A percentile compares a stretch with the other conserved stretches of the same genome.
phyloP scores from a whole-genome alignment of 805 yeast species.

The Suhomyces pyralidae region DNA sequence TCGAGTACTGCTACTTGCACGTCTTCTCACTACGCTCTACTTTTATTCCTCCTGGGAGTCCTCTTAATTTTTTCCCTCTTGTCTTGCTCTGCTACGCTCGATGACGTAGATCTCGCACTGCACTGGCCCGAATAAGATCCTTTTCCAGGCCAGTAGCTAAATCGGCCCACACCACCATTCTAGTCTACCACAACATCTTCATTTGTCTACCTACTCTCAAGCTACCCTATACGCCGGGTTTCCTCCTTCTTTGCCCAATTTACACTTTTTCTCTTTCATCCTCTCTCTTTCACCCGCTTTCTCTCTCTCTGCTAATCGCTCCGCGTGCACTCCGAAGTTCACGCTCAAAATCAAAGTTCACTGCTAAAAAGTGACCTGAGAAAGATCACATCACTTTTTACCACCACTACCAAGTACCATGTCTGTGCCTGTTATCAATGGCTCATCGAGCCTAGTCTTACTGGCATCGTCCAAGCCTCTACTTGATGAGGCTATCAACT shows the following conservation, averaged over 20 bases:
- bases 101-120: conserved; percentile 1
- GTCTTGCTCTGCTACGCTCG: not conserved
- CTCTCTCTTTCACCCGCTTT: not conserved
- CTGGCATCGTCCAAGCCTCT: conserved; percentile 49
- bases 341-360: not conserved
- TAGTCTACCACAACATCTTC: not conserved
- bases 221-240: too few species aligned
- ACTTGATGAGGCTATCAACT: conserved; percentile 47
- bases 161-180: not conserved
- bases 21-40: not conserved
- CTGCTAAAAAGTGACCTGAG: not conserved
- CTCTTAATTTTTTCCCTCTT: not conserved
- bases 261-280: too few species aligned
- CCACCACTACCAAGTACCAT: not conserved
- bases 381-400: not conserved
- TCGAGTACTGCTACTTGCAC: not conserved
- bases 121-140: not conserved
- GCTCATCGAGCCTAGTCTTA: conserved; percentile 50
- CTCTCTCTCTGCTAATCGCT: not conserved
- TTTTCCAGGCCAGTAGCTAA: not conserved
- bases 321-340: not conserved
- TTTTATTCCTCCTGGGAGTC: not conserved
- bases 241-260: too few species aligned
- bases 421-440: conserved; percentile 48
- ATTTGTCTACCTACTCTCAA: not conserved